These are phyloP conservation scores for Trichoderma polysporum DNA, from an alignment of 2,329 filamentous ascomycete species.

Conservation along the genomic window DNA sequence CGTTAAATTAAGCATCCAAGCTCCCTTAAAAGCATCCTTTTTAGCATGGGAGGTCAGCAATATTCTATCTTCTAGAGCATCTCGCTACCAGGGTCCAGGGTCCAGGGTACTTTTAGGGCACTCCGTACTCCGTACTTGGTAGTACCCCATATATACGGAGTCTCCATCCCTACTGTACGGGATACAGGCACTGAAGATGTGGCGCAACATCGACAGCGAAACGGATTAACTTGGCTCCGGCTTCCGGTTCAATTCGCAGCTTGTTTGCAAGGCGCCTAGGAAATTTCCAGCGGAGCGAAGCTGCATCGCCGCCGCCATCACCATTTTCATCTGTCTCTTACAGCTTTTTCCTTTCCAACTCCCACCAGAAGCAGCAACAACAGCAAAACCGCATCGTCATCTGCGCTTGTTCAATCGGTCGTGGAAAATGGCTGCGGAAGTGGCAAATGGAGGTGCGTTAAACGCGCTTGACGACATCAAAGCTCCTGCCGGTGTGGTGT, in stretches of 20 bases:
- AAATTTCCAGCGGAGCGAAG: conserved; percentile 19
- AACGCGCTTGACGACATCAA: conserved; percentile 66
- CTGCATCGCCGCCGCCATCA: not conserved
- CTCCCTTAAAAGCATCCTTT: not conserved
- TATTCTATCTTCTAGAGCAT: not conserved
- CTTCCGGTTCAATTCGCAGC: not conserved
- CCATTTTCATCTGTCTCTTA: conserved; percentile 14
- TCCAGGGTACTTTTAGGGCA: not conserved
- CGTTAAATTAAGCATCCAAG: not conserved
- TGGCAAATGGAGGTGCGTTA: conserved; percentile 53
- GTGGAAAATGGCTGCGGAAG: conserved; percentile 34
- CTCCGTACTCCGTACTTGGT: not conserved
- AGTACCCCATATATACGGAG: too few species aligned
- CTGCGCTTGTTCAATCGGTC: not conserved
- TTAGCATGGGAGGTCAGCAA: not conserved
- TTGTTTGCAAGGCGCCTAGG: not conserved
- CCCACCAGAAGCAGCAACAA: not conserved
- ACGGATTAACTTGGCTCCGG: conserved; percentile 9
- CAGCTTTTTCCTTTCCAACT: conserved; percentile 4
- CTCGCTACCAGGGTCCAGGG: not conserved
- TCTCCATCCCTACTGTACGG: too few species aligned
- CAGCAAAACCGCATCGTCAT: not conserved
- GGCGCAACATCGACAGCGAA: not conserved
- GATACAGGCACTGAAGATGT: not conserved
- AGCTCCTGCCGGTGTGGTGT: conserved; percentile 77